phyloP scores from a whole-genome alignment of 306 rosid genomes.

The Cicer cuneatum region DNA sequence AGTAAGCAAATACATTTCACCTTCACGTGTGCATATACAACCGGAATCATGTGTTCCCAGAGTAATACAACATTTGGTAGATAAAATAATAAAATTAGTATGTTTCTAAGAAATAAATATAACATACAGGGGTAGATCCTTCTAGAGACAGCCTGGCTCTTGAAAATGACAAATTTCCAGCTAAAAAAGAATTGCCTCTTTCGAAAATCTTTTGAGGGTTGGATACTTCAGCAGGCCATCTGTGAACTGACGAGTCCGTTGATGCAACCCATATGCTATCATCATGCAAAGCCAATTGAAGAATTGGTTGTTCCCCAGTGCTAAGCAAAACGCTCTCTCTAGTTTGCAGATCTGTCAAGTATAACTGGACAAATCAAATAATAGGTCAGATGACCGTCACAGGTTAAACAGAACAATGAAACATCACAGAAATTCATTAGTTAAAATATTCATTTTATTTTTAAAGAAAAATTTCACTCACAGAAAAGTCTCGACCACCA shows the following conservation, averaged over 20 bases:
- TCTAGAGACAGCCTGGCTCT: conserved; percentile 94
- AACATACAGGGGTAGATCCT: conserved; percentile 90
- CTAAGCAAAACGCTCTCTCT: conserved; percentile 94
- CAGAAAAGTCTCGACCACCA: conserved; percentile 97
- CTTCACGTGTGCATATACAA: conserved; percentile 33
- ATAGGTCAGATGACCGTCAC: conserved; percentile 47
- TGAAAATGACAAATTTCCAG: conserved; percentile 95
- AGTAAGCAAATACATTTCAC: conserved; percentile 33
- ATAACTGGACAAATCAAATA: conserved; percentile 73
- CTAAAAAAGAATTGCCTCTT: conserved; percentile 85
- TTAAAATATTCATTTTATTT: conserved; percentile 26
- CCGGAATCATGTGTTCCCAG: conserved; percentile 31
- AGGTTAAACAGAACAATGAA: conserved; percentile 37
- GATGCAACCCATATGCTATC: conserved; percentile 92
- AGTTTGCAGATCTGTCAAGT: conserved; percentile 96
- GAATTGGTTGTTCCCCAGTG: conserved; percentile 91
- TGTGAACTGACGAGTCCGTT: conserved; percentile 84
- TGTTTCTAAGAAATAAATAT: conserved; percentile 5
- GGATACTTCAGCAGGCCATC: conserved; percentile 88
- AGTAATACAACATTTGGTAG: conserved; percentile 30
- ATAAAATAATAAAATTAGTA: conserved; percentile 30
- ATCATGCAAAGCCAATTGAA: conserved; percentile 78
- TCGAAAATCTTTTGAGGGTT: conserved; percentile 86
- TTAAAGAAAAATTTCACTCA: conserved; percentile 57
- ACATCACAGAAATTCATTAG: conserved; percentile 24